These are phyloP conservation scores for Hansenula anomala DNA, from an alignment of 1,139 yeast genomes.

Conservation along the genomic window DNA sequence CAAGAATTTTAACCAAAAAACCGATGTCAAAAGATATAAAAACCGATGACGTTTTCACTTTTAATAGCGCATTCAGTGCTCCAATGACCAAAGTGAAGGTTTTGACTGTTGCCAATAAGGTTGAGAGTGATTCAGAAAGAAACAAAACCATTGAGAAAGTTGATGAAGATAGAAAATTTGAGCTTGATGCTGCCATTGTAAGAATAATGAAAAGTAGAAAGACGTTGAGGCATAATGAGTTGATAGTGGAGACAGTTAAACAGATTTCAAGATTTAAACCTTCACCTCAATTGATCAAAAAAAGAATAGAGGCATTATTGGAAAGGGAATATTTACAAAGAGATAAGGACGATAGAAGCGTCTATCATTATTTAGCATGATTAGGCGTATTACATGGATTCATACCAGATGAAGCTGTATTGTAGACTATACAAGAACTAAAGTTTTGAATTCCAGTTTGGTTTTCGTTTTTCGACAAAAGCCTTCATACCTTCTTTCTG, in stretches of 20 bases:
- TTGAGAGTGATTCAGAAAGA: conserved; percentile 37
- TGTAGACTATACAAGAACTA: too few species aligned
- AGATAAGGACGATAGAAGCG: conserved; percentile 53
- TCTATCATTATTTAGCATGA: conserved; percentile 69
- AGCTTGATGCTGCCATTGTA: conserved; percentile 85
- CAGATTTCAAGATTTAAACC: conserved; percentile 70
- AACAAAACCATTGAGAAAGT: conserved; percentile 23
- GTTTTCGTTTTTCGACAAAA: conserved; percentile 40
- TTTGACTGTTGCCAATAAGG: conserved; percentile 52
- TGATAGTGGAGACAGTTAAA: conserved; percentile 61
- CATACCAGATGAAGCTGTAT: too few species aligned
- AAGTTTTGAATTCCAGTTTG: conserved; percentile 26
- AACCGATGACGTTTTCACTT: conserved; percentile 55
- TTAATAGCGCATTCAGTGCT: conserved; percentile 70
- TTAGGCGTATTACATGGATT: too few species aligned
- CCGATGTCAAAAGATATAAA: conserved; percentile 76
- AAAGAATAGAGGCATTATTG: conserved; percentile 72
- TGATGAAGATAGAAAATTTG: conserved; percentile 48
- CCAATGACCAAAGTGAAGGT: conserved; percentile 74
- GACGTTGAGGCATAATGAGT: conserved; percentile 54
- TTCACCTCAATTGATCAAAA: conserved; percentile 62
- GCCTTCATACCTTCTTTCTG: conserved; percentile 50
- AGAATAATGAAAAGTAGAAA: conserved; percentile 80
- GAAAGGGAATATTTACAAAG: conserved; percentile 82
- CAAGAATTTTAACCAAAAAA: conserved; percentile 62